Evolutionary conservation across 139 green algal genomes (phyloP).

Genomic region (Nannochloris sp.): DNA sequence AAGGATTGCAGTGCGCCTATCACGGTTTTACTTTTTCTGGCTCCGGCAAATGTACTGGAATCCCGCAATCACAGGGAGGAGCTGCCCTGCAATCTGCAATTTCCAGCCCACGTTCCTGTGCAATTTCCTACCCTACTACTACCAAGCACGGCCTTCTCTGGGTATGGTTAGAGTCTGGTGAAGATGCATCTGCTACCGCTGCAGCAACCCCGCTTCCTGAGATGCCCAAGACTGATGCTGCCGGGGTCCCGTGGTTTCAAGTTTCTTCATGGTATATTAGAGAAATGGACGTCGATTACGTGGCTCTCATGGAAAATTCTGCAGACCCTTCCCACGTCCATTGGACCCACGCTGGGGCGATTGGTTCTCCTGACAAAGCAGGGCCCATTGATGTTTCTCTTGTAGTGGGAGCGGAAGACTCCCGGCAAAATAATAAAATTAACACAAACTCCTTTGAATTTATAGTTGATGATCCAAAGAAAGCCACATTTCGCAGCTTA

Average conservation of each 20-base stretch:
- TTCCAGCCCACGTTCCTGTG: conserved; percentile 5
- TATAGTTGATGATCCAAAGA: no score
- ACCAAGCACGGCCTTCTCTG: conserved; percentile 7
- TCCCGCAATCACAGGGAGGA: conserved; percentile 5
- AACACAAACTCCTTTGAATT: no score
- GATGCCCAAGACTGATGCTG: conserved; percentile 2
- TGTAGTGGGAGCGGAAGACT: no score
- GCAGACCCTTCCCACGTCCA: conserved; percentile 8
- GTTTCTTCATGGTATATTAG: conserved; percentile 9
- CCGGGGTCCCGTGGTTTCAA: conserved; percentile 2
- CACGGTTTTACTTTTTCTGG: no score
- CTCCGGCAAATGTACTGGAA: background rate
- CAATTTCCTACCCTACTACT: background rate
- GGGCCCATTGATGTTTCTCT: background rate
- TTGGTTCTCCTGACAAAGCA: background rate
- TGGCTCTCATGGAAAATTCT: conserved; percentile 10
- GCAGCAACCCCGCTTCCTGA: background rate
- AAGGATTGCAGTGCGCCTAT: no score
- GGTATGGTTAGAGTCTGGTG: conserved; percentile 4
- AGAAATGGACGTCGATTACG: conserved; percentile 7
- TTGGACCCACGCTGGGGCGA: conserved; percentile 12
- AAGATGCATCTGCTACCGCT: background rate
- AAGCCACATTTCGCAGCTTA: no score
- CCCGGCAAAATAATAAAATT: no score
- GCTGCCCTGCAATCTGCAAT: background rate